Evolutionary conservation across 164 flowering plant genomes (phyloP).

Genomic region (Liriodendron chinense): DNA sequence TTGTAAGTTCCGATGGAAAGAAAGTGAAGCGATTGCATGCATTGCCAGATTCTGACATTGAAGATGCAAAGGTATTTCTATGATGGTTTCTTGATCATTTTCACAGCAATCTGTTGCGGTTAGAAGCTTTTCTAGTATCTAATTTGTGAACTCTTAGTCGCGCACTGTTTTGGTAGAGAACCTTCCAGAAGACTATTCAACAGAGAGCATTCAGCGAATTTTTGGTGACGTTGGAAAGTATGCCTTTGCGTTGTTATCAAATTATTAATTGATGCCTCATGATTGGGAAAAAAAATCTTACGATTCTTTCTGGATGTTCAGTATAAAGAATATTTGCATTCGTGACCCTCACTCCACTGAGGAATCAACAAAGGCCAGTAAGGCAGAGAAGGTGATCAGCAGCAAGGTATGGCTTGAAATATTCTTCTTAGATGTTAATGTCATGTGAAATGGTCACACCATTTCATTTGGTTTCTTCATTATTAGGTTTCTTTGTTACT

Average conservation of each 20-base stretch:
- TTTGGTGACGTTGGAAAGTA: slow-evolving; percentile 79
- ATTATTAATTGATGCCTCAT: background rate
- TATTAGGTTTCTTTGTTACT: background rate
- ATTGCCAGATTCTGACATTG: slow-evolving; percentile 39
- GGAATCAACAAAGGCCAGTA: slow-evolving; percentile 37
- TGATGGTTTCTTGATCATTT: slow-evolving; percentile 2
- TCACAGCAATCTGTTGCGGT: background rate
- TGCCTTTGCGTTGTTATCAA: slow-evolving; percentile 13
- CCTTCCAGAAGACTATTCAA: slow-evolving; percentile 73
- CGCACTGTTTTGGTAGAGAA: slow-evolving; percentile 86
- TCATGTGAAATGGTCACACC: background rate
- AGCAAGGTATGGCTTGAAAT: slow-evolving; percentile 47
- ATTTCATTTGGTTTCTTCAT: background rate
- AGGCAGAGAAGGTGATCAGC: slow-evolving; percentile 49
- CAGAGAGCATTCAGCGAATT: slow-evolving; percentile 52
- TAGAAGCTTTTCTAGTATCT: slow-evolving; percentile 16
- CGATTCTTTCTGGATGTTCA: slow-evolving; percentile 20
- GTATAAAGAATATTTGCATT: slow-evolving; percentile 54
- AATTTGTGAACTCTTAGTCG: slow-evolving; percentile 44
- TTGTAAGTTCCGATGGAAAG: slow-evolving; percentile 71
- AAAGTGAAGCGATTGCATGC: slow-evolving; percentile 74
- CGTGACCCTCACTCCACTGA: slow-evolving; percentile 55
- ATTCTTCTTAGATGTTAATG: background rate
- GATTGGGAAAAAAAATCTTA: background rate
- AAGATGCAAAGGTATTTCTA: slow-evolving; percentile 55